Percentiles rank a stretch among this genome's conserved stretches.
Conservation (phyloP, 2,329 filamentous ascomycete genomes). For the Paradendryphiella salina region DNA sequence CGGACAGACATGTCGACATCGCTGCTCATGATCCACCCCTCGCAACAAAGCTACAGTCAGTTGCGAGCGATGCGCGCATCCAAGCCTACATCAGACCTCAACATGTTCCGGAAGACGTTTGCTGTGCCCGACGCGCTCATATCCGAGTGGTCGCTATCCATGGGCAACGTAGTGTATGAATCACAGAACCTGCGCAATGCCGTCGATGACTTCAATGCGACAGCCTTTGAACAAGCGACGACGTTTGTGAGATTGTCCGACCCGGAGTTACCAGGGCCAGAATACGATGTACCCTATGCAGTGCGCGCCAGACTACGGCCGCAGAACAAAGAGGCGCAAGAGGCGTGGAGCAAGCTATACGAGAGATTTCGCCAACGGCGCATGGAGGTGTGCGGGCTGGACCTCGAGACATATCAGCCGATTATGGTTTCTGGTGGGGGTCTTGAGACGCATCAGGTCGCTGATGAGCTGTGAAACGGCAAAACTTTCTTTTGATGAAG, state of each 20-base stretch:
- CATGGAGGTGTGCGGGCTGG: slow-evolving; percentile 58
- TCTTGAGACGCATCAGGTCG: slow-evolving; percentile 5
- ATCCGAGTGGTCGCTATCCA: slow-evolving; percentile 44
- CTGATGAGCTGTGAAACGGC: slow-evolving; percentile 15
- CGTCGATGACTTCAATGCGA: slow-evolving; percentile 50
- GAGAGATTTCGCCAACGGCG: slow-evolving; percentile 54
- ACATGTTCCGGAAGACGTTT: slow-evolving; percentile 43
- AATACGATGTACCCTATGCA: slow-evolving; percentile 54
- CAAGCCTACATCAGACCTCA: slow-evolving; percentile 34
- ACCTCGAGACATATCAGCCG: slow-evolving; percentile 51
- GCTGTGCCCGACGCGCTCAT: slow-evolving; percentile 41
- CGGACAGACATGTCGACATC: slow-evolving; percentile 42
- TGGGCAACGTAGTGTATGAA: slow-evolving; percentile 47
- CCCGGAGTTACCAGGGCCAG: slow-evolving; percentile 54
- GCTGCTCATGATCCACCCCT: slow-evolving; percentile 46
- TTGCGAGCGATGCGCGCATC: slow-evolving; percentile 35
- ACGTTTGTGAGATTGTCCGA: slow-evolving; percentile 54
- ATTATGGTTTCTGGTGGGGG: slow-evolving; percentile 20
- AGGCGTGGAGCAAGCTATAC: slow-evolving; percentile 56
- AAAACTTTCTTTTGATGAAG: slow-evolving; percentile 5
- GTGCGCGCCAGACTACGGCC: slow-evolving; percentile 49
- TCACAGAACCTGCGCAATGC: slow-evolving; percentile 37
- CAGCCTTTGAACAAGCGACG: slow-evolving; percentile 48
- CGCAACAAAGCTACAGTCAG: slow-evolving; percentile 37
- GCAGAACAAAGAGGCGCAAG: slow-evolving; percentile 52